Evolutionary conservation across 768 basidiomycete species (phyloP).

Genomic region (Amanita rimosa): DNA sequence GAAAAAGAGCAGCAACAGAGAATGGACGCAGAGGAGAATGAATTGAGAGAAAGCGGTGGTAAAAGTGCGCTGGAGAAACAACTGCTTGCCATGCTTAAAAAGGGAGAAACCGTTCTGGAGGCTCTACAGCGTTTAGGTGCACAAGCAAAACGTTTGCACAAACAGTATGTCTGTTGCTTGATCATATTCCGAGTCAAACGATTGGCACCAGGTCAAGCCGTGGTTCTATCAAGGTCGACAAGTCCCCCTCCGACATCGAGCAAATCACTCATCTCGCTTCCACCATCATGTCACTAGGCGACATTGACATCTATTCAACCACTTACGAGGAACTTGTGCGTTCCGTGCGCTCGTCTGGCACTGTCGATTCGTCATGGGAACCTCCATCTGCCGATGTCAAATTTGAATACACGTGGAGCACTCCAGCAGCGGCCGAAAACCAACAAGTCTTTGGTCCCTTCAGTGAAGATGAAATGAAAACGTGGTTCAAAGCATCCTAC

Average conservation of each 20-base stretch:
- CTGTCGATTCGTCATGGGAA: conserved; percentile 56
- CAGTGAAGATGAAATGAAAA: conserved; percentile 64
- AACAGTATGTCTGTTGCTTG: conserved; percentile 14
- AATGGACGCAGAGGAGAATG: conserved; percentile 62
- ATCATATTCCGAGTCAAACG: background rate
- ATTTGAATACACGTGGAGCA: conserved; percentile 78
- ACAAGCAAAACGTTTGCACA: conserved; percentile 43
- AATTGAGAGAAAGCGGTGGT: conserved; percentile 58
- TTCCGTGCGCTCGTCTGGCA: conserved; percentile 58
- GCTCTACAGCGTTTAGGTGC: conserved; percentile 79
- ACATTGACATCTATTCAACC: conserved; percentile 76
- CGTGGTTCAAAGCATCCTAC: conserved; percentile 73
- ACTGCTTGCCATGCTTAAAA: conserved; percentile 66
- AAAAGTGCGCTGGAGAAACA: conserved; percentile 52
- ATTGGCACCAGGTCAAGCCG: background rate
- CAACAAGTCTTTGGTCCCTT: conserved; percentile 71
- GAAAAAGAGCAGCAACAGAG: conserved; percentile 64
- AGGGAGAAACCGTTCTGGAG: conserved; percentile 86
- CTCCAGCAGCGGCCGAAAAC: conserved; percentile 33
- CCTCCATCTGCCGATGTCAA: conserved; percentile 67
- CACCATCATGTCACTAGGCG: conserved; percentile 78
- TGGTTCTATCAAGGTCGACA: conserved; percentile 27
- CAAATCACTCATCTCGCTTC: conserved; percentile 78
- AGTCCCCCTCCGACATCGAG: conserved; percentile 50
- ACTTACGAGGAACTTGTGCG: conserved; percentile 82